Conservation (phyloP, 2,329 filamentous ascomycete genomes). For the Colletotrichum euphorbiae region DNA sequence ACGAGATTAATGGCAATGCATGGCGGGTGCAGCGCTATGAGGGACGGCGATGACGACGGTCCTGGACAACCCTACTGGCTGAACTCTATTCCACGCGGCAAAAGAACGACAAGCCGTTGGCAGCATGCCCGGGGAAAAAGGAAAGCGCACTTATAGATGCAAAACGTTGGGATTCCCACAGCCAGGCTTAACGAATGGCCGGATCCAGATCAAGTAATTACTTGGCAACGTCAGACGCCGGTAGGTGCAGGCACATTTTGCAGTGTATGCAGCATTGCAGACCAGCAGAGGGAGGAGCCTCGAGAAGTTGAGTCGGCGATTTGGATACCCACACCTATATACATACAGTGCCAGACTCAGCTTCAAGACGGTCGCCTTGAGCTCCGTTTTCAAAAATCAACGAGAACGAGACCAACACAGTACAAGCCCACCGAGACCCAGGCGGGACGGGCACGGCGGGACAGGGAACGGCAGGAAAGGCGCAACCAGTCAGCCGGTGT, state of each 20-base stretch:
- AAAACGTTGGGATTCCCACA: background rate
- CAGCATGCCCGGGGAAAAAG: background rate
- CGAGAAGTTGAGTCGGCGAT: background rate
- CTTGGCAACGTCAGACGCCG: slow-evolving; percentile 28
- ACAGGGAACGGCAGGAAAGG: slow-evolving; percentile 14
- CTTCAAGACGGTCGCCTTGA: background rate
- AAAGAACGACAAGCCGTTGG: background rate
- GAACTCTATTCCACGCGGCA: slow-evolving; percentile 22
- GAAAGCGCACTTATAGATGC: background rate
- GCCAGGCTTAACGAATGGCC: background rate
- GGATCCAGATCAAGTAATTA: background rate
- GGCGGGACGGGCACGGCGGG: slow-evolving; percentile 3
- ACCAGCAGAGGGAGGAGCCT: background rate
- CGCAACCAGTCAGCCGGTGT: slow-evolving; percentile 35
- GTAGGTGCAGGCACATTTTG: slow-evolving; percentile 27
- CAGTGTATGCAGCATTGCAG: slow-evolving; percentile 5
- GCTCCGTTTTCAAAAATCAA: background rate
- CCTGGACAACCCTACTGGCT: background rate
- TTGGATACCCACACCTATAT: background rate
- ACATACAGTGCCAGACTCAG: background rate
- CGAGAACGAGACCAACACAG: slow-evolving; percentile 5
- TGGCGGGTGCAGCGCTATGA: background rate
- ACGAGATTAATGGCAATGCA: slow-evolving; percentile 10
- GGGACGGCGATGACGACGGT: slow-evolving; percentile 20
- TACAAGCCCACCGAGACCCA: background rate